Base-by-base conservation (phyloP, 73 alveolate genomes). In the Urostyla sp. region DNA sequence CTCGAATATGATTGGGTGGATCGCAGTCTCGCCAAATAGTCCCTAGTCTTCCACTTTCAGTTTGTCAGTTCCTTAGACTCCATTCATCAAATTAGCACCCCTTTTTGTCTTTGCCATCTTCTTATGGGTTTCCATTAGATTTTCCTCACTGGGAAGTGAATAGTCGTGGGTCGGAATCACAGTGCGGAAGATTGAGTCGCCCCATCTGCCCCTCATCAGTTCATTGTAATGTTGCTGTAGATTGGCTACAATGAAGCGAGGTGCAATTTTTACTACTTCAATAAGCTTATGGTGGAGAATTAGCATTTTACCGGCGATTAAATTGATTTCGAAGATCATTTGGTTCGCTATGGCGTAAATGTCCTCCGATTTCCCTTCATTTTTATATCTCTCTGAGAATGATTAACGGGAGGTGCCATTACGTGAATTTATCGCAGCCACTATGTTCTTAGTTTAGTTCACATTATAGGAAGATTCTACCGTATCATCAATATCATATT, bases 1-100 rank as follows among this genome's bases (percentile, higher is more conserved):
- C 72, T 90, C 96, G 35, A 90, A 85, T 61, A 90, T 78, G 56
- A 90, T 86, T 13, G 96, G 96, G 59, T 61, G 89, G 31, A 84
- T 84, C 44, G 67, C 87, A 1, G 91, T 86, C 13, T 35, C 8
- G 44, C 61, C 61, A 37, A 32, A 31, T 32, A 73, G n/a, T 30
- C 3, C 51, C 18, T 24, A 32, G 31, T 52, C 85, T 37, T 72
- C 73, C 13, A 67, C 81, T 45, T 67, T 44, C 4, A 38, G 50
- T 44, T 67, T 30, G n/a, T 67, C 81, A 20, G 27, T 46, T 20
- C 44, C 81, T 18, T 38, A 35, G 52, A 40, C 52, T 13, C 52
- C 11, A 53, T 72, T 32, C 10, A 72, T n/a, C 11, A 45, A 5
- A 72, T 72, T 72, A 48, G 75, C 73, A 66, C 67, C 38, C 44